Conservation (phyloP, 345 rosid genomes). For the Microcos paniculata region DNA sequence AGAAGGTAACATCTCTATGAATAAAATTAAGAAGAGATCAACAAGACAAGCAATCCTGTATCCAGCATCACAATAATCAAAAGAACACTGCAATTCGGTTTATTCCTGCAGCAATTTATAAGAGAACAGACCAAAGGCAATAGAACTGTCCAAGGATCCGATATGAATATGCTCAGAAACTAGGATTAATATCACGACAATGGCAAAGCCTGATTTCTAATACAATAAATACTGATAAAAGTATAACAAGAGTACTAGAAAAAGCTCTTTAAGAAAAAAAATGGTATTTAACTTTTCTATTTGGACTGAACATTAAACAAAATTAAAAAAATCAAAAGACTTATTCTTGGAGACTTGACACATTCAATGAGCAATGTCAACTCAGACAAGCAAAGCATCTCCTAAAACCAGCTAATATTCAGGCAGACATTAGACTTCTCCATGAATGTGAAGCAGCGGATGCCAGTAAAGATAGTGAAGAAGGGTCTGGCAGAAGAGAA, state of each 20-base stretch:
- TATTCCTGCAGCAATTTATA: neutral
- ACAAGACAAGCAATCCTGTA: neutral
- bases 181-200: neutral
- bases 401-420: neutral
- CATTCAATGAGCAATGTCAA: neutral
- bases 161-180: neutral
- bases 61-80: neutral
- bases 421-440: neutral
- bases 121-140: neutral
- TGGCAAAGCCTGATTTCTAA: neutral
- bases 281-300: neutral
- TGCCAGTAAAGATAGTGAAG: neutral
- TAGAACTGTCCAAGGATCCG: neutral
- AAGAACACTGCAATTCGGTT: neutral
- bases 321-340: neutral
- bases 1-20: neutral
- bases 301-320: constrained; percentile 1
- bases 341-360: neutral
- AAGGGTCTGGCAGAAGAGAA: neutral
- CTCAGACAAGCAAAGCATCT: neutral
- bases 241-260: neutral
- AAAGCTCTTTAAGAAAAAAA: neutral
- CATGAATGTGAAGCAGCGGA: neutral
- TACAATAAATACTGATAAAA: neutral
- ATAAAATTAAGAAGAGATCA: neutral